A percentile compares a stretch with the other conserved stretches of the same genome.
These are phyloP conservation scores for Populus tremula DNA, from an alignment of 345 rosid species.

Conservation along the genomic window DNA sequence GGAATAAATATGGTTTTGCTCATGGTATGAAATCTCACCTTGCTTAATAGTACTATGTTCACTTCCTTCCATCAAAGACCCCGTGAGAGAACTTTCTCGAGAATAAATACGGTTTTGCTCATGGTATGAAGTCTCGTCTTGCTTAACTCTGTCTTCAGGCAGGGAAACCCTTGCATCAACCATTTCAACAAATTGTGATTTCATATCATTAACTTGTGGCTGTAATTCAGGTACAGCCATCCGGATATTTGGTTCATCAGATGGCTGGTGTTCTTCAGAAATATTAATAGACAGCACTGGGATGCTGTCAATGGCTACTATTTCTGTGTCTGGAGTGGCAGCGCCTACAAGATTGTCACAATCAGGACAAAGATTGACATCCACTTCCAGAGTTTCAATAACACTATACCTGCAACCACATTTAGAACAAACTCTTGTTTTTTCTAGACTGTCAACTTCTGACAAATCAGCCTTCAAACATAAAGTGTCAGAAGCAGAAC, in stretches of 20 bases:
- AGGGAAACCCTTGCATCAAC: slow-evolving; percentile 33
- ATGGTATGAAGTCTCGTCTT: slow-evolving; percentile 21
- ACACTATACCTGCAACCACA: slow-evolving; percentile 56
- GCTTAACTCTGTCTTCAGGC: slow-evolving; percentile 35
- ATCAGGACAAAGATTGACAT: slow-evolving; percentile 58
- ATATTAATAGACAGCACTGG: slow-evolving; percentile 20
- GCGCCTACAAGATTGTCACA: slow-evolving; percentile 45
- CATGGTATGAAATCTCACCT: slow-evolving; percentile 22
- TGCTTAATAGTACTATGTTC: slow-evolving; percentile 13
- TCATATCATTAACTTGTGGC: slow-evolving; percentile 24
- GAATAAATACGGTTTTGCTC: slow-evolving; percentile 33
- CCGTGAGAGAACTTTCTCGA: slow-evolving; percentile 34
- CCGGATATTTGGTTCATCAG: slow-evolving; percentile 31
- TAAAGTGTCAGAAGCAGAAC: slow-evolving; percentile 40
- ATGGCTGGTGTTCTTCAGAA: slow-evolving; percentile 31
- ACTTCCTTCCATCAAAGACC: slow-evolving; percentile 35
- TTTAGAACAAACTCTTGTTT: slow-evolving; percentile 48
- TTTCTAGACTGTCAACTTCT: slow-evolving; percentile 44
- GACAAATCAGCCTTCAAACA: slow-evolving; percentile 37
- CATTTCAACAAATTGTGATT: neutral
- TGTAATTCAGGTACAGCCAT: slow-evolving; percentile 25
- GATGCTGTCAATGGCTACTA: slow-evolving; percentile 30
- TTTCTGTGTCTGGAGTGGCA: slow-evolving; percentile 27
- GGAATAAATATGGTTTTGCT: slow-evolving; percentile 30
- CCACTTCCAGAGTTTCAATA: slow-evolving; percentile 38